Conservation (phyloP, 1,139 yeast species). For the Debaryomyces singareniensis region DNA sequence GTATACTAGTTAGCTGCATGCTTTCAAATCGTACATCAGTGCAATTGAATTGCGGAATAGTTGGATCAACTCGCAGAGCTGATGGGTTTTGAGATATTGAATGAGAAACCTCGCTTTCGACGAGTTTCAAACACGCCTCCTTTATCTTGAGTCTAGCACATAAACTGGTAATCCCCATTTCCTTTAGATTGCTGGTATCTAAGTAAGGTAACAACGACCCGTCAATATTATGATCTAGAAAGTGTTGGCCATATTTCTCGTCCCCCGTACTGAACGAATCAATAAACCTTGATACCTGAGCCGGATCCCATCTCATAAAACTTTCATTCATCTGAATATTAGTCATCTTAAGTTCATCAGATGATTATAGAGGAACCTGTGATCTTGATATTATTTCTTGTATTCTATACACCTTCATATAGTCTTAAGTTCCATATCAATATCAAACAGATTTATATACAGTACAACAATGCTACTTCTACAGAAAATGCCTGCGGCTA, state of each 20-base stretch:
- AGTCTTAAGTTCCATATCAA: neutral
- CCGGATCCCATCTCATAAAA: slow-evolving; percentile 43
- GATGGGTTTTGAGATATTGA: neutral
- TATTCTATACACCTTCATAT: too few species aligned
- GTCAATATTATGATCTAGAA: slow-evolving; percentile 52
- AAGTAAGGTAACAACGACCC: slow-evolving; percentile 58
- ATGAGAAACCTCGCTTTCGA: slow-evolving; percentile 20
- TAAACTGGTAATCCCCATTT: slow-evolving; percentile 44
- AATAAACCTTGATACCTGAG: slow-evolving; percentile 37
- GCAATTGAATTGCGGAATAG: slow-evolving; percentile 23
- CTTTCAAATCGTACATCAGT: slow-evolving; percentile 33
- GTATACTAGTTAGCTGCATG: slow-evolving; percentile 23
- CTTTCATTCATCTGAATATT: slow-evolving; percentile 24
- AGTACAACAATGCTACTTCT: too few species aligned
- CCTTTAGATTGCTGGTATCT: slow-evolving; percentile 54
- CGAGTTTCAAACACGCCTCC: slow-evolving; percentile 40
- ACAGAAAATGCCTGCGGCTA: too few species aligned
- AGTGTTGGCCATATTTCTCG: slow-evolving; percentile 19
- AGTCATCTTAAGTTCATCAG: slow-evolving; percentile 6
- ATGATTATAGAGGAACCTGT: too few species aligned
- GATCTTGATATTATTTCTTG: too few species aligned
- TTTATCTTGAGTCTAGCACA: slow-evolving; percentile 43
- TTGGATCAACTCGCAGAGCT: too few species aligned
- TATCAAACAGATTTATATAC: neutral
- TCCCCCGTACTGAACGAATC: slow-evolving; percentile 18